Evolutionary conservation across 169 alveolate genomes (phyloP).

Genomic region (Perkinsus marinus): DNA sequence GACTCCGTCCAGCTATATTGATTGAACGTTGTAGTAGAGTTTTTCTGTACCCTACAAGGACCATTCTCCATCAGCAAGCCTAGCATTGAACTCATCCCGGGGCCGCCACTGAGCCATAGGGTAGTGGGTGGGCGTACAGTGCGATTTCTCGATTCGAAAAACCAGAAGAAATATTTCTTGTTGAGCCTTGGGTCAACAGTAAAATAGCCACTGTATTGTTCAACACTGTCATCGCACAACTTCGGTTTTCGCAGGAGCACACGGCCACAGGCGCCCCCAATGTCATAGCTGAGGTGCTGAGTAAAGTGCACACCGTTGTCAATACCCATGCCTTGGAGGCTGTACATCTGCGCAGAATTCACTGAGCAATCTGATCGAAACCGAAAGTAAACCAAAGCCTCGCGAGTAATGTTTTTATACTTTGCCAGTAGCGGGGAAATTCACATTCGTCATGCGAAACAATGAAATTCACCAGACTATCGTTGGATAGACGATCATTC

Average conservation of each 20-base stretch:
- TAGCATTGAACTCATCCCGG: slow-evolving; percentile 54
- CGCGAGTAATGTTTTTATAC: too few species aligned
- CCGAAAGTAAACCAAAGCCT: background rate
- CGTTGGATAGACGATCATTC: too few species aligned
- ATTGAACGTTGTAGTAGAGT: slow-evolving; percentile 19
- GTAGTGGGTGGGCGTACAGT: slow-evolving; percentile 54
- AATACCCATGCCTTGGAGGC: background rate
- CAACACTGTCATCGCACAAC: background rate
- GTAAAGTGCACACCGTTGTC: background rate
- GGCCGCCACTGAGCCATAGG: slow-evolving; percentile 74
- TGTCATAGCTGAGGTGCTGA: background rate
- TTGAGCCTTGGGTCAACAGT: background rate
- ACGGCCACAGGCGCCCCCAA: background rate
- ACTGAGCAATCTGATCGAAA: background rate
- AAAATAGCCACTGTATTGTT: background rate
- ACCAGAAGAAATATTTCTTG: slow-evolving; percentile 22
- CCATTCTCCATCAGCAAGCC: slow-evolving; percentile 64
- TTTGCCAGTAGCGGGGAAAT: too few species aligned
- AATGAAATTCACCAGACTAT: too few species aligned
- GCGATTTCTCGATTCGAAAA: slow-evolving; percentile 8
- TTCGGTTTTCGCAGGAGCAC: background rate
- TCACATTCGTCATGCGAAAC: too few species aligned
- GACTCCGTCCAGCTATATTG: slow-evolving; percentile 51
- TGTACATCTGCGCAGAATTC: background rate
- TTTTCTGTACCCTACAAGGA: slow-evolving; percentile 27